Percentiles rank a stretch among this genome's conserved stretches.
These are phyloP conservation scores for Pythium utonaiense DNA, from an alignment of 352 stramenopile species.

Conservation along the genomic window DNA sequence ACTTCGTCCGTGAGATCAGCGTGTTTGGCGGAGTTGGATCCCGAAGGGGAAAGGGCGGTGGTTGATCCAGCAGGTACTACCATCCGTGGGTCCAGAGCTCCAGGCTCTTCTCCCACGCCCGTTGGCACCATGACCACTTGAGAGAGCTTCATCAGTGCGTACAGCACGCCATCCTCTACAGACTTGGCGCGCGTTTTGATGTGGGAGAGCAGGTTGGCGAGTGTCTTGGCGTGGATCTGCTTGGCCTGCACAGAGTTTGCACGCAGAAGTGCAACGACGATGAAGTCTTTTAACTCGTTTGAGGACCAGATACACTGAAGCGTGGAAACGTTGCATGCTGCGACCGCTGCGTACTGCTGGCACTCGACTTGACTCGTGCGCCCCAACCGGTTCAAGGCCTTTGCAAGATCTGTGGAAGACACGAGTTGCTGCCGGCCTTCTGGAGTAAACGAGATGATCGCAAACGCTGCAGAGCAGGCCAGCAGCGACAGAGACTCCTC, in stretches of 20 bases:
- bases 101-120: conserved; percentile 1
- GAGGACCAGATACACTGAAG: conserved; percentile 69
- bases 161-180: conserved; percentile 73
- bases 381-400: conserved; percentile 66
- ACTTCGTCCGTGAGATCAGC: conserved; percentile 46
- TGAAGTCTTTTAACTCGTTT: conserved; percentile 77
- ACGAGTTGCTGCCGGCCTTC: conserved; percentile 59
- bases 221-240: conserved; percentile 78
- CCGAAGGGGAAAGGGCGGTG: background rate
- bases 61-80: background rate
- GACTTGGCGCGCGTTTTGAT: conserved; percentile 43
- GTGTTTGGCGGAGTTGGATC: background rate
- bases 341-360: conserved; percentile 76
- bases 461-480: conserved; percentile 71
- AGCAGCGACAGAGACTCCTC: conserved; percentile 67
- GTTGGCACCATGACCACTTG: conserved; percentile 42
- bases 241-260: conserved; percentile 80
- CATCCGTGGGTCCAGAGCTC: background rate
- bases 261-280: conserved; percentile 69
- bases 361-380: conserved; percentile 70
- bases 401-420: conserved; percentile 41
- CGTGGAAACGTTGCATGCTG: conserved; percentile 73
- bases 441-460: conserved; percentile 69
- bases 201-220: conserved; percentile 75
- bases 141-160: conserved; percentile 77